Evolutionary conservation across 2,329 filamentous ascomycete genomes (phyloP), one percentile per base, ranked within the genome.

Genomic region (Xylariaceae sp.): DNA sequence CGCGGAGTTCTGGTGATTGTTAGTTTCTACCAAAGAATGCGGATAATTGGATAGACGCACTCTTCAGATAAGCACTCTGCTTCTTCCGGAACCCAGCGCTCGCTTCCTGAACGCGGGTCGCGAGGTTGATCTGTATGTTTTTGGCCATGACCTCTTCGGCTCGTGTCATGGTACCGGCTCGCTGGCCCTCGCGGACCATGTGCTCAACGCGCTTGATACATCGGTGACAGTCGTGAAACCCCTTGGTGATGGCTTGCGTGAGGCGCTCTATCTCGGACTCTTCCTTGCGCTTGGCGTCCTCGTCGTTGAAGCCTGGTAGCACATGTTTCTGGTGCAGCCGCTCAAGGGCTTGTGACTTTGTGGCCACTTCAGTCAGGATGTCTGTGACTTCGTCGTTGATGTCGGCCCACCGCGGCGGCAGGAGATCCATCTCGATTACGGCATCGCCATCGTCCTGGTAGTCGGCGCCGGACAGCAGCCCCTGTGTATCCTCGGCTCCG

Each of bases 301-400:
- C 93, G 64, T 99, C 94, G 66, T 97, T 91, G 73, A 99, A 99
- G 28, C 93, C 92, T 0, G 94, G 94, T 13, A 99, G 79, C 41
- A 99, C 89, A 72, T 99, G 94, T 70, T 97, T 97, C 73, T 96
- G 91, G 70, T 99, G 94, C 56, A 99, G 77, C 66, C 92, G 90
- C 66, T 97, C 94, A 31, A 99, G 81, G 63, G 85, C 86, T 63
- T 89, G 85, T 60, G 90, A 89, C 73, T 95, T 90, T 55, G 83
- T 85, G 47, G 90, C 87, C 60, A 97, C 90, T 52, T 89, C 84
- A 55, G 83, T 80, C 10, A 99, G 81, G 40, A 89, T 75, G 53
- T 97, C 90, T 31, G 88, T 86, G 55, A 99, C 90, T 68, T 97
- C 91, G 68, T 97, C 94, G 65, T 92, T 92, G 53, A 96, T 80